Conservation (phyloP, 2,329 filamentous ascomycete species). For the Claviceps maximensis region DNA sequence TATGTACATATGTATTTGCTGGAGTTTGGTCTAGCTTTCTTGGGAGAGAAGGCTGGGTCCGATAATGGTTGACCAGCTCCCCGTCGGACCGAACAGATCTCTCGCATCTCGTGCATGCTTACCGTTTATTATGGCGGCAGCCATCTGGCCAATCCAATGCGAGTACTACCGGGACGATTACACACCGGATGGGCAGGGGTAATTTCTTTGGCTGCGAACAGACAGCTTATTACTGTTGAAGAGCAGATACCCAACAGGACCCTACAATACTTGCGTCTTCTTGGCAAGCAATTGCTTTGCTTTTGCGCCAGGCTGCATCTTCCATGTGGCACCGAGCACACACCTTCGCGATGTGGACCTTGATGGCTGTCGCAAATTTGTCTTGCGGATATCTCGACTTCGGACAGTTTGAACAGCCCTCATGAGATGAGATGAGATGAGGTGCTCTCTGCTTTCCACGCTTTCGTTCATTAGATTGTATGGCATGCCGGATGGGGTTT, state of each 20-base stretch:
- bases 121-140: background rate
- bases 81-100: conserved; percentile 1
- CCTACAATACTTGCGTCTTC: background rate
- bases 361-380: background rate
- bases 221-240: background rate
- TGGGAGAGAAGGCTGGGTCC: background rate
- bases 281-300: background rate
- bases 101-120: background rate
- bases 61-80: background rate
- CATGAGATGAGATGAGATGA: background rate
- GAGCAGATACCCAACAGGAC: background rate
- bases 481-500: background rate
- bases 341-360: background rate
- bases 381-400: background rate
- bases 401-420: background rate
- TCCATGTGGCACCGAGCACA: background rate
- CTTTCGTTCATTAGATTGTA: background rate
- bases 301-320: background rate
- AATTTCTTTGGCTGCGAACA: background rate
- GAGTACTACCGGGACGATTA: background rate
- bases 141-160: background rate
- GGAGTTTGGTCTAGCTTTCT: background rate
- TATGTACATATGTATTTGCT: background rate
- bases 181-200: background rate
- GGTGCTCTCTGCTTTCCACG: background rate